Conservation (phyloP, 202 grass and related monocot genomes). For the Sporobolus alterniflorus region DNA sequence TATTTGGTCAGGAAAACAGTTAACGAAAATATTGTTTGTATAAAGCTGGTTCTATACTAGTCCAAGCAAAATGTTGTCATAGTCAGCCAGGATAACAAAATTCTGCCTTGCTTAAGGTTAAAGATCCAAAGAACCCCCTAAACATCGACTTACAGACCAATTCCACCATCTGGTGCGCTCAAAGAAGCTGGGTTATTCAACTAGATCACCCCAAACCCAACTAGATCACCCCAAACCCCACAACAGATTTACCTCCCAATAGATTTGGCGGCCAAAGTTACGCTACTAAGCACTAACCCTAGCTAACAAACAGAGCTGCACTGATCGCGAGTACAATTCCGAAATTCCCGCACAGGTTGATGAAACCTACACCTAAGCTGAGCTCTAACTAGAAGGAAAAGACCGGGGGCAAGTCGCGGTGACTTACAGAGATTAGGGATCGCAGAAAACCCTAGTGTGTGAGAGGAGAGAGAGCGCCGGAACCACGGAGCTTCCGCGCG, state of each 20-base stretch:
- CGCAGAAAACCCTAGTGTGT: slow-evolving; percentile 49
- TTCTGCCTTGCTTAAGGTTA: neutral
- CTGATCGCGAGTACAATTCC: slow-evolving; percentile 7
- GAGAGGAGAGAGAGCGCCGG: neutral
- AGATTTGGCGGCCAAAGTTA: slow-evolving; percentile 21
- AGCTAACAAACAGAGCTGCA: slow-evolving; percentile 20
- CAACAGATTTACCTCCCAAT: neutral
- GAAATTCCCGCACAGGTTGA: slow-evolving; percentile 16
- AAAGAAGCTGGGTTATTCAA: slow-evolving; percentile 5
- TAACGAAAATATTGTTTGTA: neutral
- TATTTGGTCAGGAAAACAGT: neutral
- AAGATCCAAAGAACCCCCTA: slow-evolving; percentile 7
- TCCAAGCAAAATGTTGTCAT: neutral
- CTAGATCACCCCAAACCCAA: neutral
- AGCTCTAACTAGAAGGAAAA: neutral
- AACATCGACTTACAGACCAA: neutral
- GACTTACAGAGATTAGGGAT: slow-evolving; percentile 56
- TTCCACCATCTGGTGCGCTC: neutral
- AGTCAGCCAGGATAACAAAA: neutral
- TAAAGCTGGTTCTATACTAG: neutral
- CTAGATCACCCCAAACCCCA: neutral
- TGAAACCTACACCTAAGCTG: neutral
- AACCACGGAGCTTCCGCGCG: slow-evolving; percentile 24
- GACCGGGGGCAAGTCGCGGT: neutral
- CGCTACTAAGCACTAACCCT: slow-evolving; percentile 42